phyloP scores from a whole-genome alignment of 208 protist species.

The Porcisia deanei region DNA sequence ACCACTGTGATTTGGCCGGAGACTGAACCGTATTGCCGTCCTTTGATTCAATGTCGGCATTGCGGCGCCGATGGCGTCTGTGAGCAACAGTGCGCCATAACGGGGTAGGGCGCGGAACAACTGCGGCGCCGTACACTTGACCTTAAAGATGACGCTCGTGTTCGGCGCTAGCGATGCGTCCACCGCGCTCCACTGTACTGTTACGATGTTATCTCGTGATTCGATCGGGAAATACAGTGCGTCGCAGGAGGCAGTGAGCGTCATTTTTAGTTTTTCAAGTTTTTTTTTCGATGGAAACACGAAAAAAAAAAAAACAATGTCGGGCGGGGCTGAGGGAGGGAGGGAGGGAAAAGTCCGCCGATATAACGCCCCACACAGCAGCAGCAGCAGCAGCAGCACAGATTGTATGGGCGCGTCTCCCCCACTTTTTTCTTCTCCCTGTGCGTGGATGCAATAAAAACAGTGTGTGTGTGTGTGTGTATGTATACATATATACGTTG shows the following conservation, averaged over 20 bases:
- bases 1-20: conserved; percentile 29
- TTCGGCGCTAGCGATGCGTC: conserved; percentile 32
- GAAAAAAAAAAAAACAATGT: too few relatives aligned
- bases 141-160: conserved; percentile 70
- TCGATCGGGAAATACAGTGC: conserved; percentile 68
- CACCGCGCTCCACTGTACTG: conserved; percentile 39
- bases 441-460: not conserved
- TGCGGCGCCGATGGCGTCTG: conserved; percentile 36
- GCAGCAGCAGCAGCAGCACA: not conserved
- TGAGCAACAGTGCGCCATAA: conserved; percentile 66
- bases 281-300: too few relatives aligned
- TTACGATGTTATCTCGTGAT: conserved; percentile 65
- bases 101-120: conserved; percentile 79
- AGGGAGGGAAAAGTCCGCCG: not conserved
- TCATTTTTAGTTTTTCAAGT: conserved; percentile 31
- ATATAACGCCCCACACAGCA: too few relatives aligned
- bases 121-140: conserved; percentile 76
- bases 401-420: not conserved
- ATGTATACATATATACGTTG: too few relatives aligned
- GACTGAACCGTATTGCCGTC: conserved; percentile 39
- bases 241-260: conserved; percentile 54
- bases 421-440: not conserved
- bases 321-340: not conserved
- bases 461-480: conserved; percentile 1
- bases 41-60: conserved; percentile 8